A percentile compares a stretch with the other conserved stretches of the same genome.
phyloP scores from a whole-genome alignment of 805 yeast genomes.

The Candida krabiensis region DNA sequence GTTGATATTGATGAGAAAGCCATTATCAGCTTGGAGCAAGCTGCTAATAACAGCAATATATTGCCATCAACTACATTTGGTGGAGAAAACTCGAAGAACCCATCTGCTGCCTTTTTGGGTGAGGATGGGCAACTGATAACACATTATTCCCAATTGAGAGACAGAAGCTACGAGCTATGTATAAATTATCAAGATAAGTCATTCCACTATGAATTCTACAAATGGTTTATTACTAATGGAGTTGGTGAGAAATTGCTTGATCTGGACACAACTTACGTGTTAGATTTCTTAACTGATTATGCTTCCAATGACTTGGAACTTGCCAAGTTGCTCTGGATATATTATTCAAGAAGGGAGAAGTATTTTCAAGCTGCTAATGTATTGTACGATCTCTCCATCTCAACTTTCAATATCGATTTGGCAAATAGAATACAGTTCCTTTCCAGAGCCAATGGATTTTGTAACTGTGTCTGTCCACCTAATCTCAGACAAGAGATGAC shows the following conservation, averaged over 20 bases:
- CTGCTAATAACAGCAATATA: slow-evolving; percentile 15
- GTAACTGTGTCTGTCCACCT: slow-evolving; percentile 81
- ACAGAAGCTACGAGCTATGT: slow-evolving; percentile 71
- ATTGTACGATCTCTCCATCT: slow-evolving; percentile 68
- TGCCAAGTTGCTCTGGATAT: slow-evolving; percentile 85
- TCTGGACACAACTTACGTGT: slow-evolving; percentile 76
- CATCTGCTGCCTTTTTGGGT: slow-evolving; percentile 25
- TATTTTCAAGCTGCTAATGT: slow-evolving; percentile 84
- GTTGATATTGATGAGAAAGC: slow-evolving; percentile 69
- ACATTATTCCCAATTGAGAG: slow-evolving; percentile 60
- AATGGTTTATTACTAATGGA: slow-evolving; percentile 84
- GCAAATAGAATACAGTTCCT: slow-evolving; percentile 80
- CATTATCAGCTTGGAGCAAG: slow-evolving; percentile 38
- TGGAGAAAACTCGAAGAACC: slow-evolving; percentile 4
- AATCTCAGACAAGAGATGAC: slow-evolving; percentile 74
- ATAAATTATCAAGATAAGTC: slow-evolving; percentile 72
- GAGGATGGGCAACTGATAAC: slow-evolving; percentile 39
- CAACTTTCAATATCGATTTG: slow-evolving; percentile 67
- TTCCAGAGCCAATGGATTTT: slow-evolving; percentile 90
- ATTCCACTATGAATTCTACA: slow-evolving; percentile 91
- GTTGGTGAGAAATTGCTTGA: slow-evolving; percentile 74
- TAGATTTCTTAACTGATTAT: slow-evolving; percentile 72
- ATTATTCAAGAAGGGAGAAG: slow-evolving; percentile 78
- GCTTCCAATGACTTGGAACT: slow-evolving; percentile 63
- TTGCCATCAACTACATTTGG: slow-evolving; percentile 16